These are phyloP conservation scores for Fusarium luffae DNA, from an alignment of 2,329 filamentous ascomycete species.

Conservation along the genomic window DNA sequence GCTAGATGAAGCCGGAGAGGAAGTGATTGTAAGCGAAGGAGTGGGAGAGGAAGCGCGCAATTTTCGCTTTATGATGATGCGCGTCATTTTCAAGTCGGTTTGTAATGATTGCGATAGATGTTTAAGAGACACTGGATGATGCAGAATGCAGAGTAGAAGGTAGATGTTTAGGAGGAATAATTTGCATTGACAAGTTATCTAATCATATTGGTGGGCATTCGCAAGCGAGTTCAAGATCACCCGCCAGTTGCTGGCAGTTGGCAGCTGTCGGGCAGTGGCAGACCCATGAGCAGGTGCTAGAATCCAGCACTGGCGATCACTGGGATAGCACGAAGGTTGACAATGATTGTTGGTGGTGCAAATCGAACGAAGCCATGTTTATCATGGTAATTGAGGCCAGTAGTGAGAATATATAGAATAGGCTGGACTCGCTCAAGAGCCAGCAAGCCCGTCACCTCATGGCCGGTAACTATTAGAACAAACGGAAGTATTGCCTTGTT, in stretches of 20 bases:
- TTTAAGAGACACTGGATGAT: not conserved
- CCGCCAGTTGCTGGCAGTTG: not conserved
- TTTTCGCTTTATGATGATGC: not conserved
- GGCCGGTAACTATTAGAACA: no score
- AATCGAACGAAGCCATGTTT: not conserved
- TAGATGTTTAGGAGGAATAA: not conserved
- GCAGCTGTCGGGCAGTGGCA: not conserved
- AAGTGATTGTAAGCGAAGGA: not conserved
- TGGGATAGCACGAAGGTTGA: not conserved
- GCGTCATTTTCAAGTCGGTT: not conserved
- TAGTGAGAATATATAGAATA: rapidly evolving
- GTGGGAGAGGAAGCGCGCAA: not conserved
- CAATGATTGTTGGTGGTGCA: not conserved
- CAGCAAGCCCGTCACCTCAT: not conserved
- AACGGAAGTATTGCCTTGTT: no score
- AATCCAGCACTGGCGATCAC: not conserved
- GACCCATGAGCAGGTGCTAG: not conserved
- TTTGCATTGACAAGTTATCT: not conserved
- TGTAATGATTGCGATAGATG: no score
- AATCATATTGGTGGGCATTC: no score
- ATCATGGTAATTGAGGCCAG: not conserved
- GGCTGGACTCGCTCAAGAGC: rapidly evolving
- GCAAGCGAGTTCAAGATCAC: not conserved
- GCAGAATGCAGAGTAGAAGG: rapidly evolving
- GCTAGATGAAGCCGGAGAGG: rapidly evolving